Base-by-base conservation (phyloP, 306 rosid genomes). In the Oxytropis ochrocephala region DNA sequence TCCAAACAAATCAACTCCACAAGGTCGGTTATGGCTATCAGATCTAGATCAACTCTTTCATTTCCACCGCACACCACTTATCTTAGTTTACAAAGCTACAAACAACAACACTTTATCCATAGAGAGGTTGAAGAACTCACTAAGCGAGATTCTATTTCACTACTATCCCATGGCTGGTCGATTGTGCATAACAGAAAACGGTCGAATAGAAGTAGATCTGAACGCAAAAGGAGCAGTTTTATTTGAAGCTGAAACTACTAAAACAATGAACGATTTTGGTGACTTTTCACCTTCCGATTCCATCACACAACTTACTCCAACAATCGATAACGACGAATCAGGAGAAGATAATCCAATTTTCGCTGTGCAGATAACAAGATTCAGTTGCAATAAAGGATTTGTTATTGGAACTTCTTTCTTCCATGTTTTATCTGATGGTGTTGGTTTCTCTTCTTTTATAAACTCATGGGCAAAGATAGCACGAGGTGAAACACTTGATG, bases 101-200 rank as follows among this genome's bases (percentile, higher is more conserved):
- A n/a, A 16, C 0, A 48, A 8, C 16, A 12, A 13, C n/a, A 1
- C 12, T 18, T 8, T n/a, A 1, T 0, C 1, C 27, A 57, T 16
- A 6, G 50, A 78, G 47, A 78, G 50, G 8, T 6, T 72, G 69
- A 72, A 11, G 4, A 13, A 39, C 36, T 72, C 82, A 0, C 70
- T 78, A 2, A 24, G 44, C 48, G 21, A 67, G 5, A 58, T 72
- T 6, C 14, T 78, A 24, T 78, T 72, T 1, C 41, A 29, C 44
- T 78, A 78, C 33, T 72, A 78, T n/a, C 82, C 75, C 2, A 0
- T 72, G 0, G 82, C 78, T n/a, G 82, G 82, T 5, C 48, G 70
- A 5, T 32, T 66, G 11, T 36, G 21, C 5, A 17, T 33, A 9
- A 51, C 35, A 14, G 8, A 24, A 32, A 38, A 11, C 5, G 75